Percentiles rank a stretch among this genome's conserved stretches.
These are phyloP conservation scores for Isatis tinctoria DNA, from an alignment of 345 rosid species.

Conservation along the genomic window DNA sequence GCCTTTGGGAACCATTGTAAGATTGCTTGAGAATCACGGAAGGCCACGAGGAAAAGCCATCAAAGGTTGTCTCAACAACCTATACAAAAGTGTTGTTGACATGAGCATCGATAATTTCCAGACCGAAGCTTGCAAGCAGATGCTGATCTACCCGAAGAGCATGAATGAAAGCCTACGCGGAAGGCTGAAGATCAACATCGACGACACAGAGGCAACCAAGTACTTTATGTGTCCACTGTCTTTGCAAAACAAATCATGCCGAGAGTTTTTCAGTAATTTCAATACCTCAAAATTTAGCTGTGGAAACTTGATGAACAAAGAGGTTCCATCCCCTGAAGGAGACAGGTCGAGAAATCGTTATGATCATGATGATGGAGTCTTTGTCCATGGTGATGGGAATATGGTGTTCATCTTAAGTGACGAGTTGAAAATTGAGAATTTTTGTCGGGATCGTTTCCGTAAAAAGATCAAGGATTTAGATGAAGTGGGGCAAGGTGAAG, in stretches of 20 bases:
- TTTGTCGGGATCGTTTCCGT: not conserved
- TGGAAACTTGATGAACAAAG: conserved; percentile 8
- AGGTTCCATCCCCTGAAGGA: not conserved
- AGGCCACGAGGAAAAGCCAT: not conserved
- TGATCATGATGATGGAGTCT: conserved; percentile 1
- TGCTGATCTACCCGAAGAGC: conserved; percentile 16
- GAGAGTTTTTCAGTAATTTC: conserved; percentile 6
- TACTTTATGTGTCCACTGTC: not conserved
- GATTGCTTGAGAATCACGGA: not conserved
- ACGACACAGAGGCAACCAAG: not conserved
- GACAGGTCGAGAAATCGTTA: not conserved
- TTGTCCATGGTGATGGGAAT: conserved; percentile 11
- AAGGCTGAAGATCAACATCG: not conserved
- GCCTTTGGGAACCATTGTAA: conserved; percentile 9
- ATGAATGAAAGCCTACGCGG: not conserved
- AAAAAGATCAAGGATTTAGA: not conserved
- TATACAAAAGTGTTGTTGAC: not conserved
- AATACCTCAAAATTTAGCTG: conserved; percentile 2
- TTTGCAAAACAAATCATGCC: not conserved
- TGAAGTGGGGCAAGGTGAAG: not conserved
- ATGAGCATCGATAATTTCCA: not conserved
- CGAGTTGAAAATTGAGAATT: not conserved
- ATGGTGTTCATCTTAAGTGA: not conserved
- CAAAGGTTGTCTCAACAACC: conserved; percentile 8
- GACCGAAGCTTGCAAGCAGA: conserved; percentile 12